Evolutionary conservation across 768 basidiomycete species (phyloP).

Genomic region (Tephrocybe sp.): DNA sequence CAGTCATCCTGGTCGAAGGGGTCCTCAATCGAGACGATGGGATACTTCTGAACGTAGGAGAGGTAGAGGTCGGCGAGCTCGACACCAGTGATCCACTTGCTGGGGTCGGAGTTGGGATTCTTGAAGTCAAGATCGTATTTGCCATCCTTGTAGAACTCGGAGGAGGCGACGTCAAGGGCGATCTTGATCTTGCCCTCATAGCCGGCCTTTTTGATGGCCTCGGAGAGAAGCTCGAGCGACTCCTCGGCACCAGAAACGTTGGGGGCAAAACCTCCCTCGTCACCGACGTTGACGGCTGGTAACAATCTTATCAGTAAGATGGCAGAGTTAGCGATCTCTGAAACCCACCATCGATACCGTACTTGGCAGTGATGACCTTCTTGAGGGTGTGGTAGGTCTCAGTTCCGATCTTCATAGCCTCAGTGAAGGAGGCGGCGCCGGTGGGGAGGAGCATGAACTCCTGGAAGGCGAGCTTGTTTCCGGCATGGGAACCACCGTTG

Average conservation of each 20-base stretch:
- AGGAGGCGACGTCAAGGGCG: conserved; percentile 96
- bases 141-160: conserved; percentile 99
- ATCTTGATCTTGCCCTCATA: conserved; percentile 99
- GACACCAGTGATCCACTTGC: conserved; percentile 91
- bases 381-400: conserved; percentile 98
- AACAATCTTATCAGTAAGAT: conserved; percentile 10
- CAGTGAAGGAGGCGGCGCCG: conserved; percentile 87
- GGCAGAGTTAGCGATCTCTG: conserved; percentile 9
- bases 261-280: conserved; percentile 99
- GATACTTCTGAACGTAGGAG: conserved; percentile 86
- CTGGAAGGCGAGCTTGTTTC: conserved; percentile 99
- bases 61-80: conserved; percentile 95
- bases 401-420: conserved; percentile 98
- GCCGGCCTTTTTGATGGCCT: conserved; percentile 97
- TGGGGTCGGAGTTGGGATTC: conserved; percentile 98
- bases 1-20: conserved; percentile 99
- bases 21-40: conserved; percentile 94
- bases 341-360: conserved; percentile 89
- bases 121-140: conserved; percentile 99
- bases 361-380: conserved; percentile 98
- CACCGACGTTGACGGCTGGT: conserved; percentile 96
- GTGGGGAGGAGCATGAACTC: conserved; percentile 99
- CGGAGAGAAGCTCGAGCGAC: conserved; percentile 90
- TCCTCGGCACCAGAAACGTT: conserved; percentile 98
- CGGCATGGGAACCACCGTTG: conserved; percentile 99